phyloP scores from a whole-genome alignment of 768 basidiomycete species.

The Brasilioporus rufonigricans region DNA sequence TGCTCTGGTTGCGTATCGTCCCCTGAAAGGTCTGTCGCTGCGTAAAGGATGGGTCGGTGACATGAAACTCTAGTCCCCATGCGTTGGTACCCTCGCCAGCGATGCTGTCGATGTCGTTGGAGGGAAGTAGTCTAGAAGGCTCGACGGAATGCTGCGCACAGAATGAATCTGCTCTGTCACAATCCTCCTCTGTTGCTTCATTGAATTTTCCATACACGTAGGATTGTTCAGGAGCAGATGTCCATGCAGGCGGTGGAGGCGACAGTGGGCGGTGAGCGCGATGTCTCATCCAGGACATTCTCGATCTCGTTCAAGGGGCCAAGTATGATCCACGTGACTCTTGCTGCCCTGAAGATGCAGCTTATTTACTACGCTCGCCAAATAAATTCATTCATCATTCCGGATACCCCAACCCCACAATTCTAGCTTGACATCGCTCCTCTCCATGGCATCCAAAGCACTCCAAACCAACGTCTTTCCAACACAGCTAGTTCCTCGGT shows the following conservation, averaged over 20 bases:
- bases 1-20: conserved; percentile 35
- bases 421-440: too few species aligned
- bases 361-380: too few species aligned
- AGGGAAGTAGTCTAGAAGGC: conserved; percentile 47
- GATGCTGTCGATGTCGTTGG: conserved; percentile 53
- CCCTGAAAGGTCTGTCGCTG: conserved; percentile 40
- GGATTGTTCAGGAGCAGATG: conserved; percentile 53
- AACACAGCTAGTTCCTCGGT: too few species aligned
- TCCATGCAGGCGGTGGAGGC: conserved; percentile 50
- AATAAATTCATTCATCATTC: too few species aligned
- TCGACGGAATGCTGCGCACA: conserved; percentile 41
- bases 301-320: too few species aligned
- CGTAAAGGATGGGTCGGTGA: conserved; percentile 8
- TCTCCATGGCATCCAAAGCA: too few species aligned
- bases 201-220: conserved; percentile 47
- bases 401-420: too few species aligned
- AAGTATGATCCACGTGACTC: too few species aligned
- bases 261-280: too few species aligned
- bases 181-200: conserved; percentile 61
- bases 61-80: conserved; percentile 51
- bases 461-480: too few species aligned
- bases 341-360: too few species aligned
- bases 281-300: too few species aligned
- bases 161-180: conserved; percentile 48
- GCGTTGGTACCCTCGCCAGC: conserved; percentile 42